Evolutionary conservation across 805 yeast genomes (phyloP).

Genomic region (Candida koratica): DNA sequence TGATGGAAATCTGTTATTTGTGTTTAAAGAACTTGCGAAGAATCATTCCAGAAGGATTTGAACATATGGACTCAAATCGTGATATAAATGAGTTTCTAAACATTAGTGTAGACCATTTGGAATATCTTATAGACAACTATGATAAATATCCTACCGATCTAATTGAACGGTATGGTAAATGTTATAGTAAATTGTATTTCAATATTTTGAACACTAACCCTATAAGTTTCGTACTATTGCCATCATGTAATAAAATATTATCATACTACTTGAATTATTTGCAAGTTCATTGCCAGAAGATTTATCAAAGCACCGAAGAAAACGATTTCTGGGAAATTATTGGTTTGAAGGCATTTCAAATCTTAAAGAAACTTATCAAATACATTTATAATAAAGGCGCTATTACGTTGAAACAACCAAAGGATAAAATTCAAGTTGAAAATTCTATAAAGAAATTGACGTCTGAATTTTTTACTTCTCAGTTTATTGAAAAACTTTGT

Average conservation of each 20-base stretch:
- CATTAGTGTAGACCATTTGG: slow-evolving; percentile 55
- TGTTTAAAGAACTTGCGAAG: slow-evolving; percentile 73
- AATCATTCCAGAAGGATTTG: slow-evolving; percentile 71
- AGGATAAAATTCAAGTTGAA: slow-evolving; percentile 61
- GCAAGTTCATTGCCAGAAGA: slow-evolving; percentile 58
- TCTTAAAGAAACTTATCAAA: slow-evolving; percentile 61
- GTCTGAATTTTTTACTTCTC: slow-evolving; percentile 54
- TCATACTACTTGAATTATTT: slow-evolving; percentile 56
- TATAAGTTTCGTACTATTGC: slow-evolving; percentile 65
- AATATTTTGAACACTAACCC: slow-evolving; percentile 59
- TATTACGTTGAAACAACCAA: slow-evolving; percentile 56
- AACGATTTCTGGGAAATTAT: slow-evolving; percentile 71
- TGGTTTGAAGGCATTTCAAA: slow-evolving; percentile 59
- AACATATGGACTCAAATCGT: slow-evolving; percentile 58
- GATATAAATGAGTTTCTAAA: slow-evolving; percentile 60
- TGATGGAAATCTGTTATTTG: slow-evolving; percentile 73
- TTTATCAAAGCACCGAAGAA: slow-evolving; percentile 57
- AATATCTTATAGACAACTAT: slow-evolving; percentile 50
- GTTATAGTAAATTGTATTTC: slow-evolving; percentile 71
- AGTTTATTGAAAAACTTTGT: slow-evolving; percentile 53
- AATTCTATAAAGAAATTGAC: slow-evolving; percentile 52
- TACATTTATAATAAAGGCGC: slow-evolving; percentile 66
- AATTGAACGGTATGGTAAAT: slow-evolving; percentile 67
- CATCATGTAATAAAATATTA: slow-evolving; percentile 59
- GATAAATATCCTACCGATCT: slow-evolving; percentile 45